Base-by-base conservation (phyloP, 192 early-diverging fungal genomes). In the Cetraspora pellucida region DNA sequence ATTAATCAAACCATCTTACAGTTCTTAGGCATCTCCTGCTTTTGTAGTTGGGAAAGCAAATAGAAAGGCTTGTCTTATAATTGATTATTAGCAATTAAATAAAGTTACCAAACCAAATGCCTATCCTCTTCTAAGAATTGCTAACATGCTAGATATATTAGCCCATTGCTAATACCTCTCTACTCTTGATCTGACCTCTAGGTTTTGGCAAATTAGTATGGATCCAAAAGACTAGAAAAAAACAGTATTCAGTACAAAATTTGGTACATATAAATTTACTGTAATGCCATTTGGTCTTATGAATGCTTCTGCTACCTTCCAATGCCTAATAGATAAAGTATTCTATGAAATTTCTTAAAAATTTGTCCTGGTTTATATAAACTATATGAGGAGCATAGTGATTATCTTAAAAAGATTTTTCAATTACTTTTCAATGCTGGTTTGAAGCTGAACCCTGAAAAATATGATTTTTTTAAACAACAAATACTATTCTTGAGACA, bases 71-170 rank as follows among this genome's bases (percentile, higher is more conserved):
- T 49, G 87, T 0, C 37, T 87, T 0, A 77, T 79, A 23, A 30
- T 87, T 0, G 84, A 88, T 60, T 89, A 88, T 74, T 73, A 77
- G 21, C 52, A 76, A 17, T 71, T 87, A 2, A 87, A 89, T 74
- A 44, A 69, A 2, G 57, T 81, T 28, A 86, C 86, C 17, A 66
- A 72, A 25, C 65, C 73, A n/a, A 76, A 87, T 65, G 11, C 45
- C 0, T 86, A 84, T 68, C 82, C 85, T 0, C 60, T 87, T 25
- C 84, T 85, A 17, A 30, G 57, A 4, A 82, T 88, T n/a, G 73
- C 72, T 0, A 82, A 87, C 7, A 2, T 85, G 0, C 58, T 87
- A 2, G 78, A 79, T 64, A 58, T 25, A 5, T 61, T 75, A 11
- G 28, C 23, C 0, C 10, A 30, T 0, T 5, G 17, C 0, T 0